Percentiles rank a stretch among this genome's conserved stretches.
phyloP scores from a whole-genome alignment of 371 early-diverging fungal genomes.

The Saksenaea vasiformis region DNA sequence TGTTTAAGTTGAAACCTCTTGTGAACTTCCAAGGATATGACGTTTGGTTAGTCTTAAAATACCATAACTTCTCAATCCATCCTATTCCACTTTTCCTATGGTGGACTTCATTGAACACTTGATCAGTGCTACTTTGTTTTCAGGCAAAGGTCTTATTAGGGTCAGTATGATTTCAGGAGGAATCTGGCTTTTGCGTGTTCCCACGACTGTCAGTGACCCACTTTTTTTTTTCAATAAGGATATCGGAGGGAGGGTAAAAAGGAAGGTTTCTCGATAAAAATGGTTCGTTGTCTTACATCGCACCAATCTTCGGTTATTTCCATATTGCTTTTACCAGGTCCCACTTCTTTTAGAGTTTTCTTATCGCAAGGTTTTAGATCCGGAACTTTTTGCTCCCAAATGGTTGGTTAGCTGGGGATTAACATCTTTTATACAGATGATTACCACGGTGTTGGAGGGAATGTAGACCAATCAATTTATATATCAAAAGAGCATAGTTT shows the following conservation, averaged over 20 bases:
- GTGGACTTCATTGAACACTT: too few species aligned
- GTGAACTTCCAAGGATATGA: too few species aligned
- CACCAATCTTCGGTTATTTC: background rate
- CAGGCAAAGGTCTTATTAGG: too few species aligned
- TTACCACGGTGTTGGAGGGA: too few species aligned
- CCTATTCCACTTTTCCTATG: too few species aligned
- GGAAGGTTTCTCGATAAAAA: background rate
- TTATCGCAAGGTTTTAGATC: slow-evolving; percentile 2
- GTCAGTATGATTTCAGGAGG: too few species aligned
- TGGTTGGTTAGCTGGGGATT: background rate
- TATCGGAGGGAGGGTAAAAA: background rate
- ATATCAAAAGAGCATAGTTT: background rate
- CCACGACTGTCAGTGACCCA: background rate
- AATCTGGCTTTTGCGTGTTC: too few species aligned
- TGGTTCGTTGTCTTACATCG: background rate
- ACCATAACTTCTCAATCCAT: too few species aligned
- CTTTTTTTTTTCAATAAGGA: background rate
- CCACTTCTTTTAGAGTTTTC: background rate
- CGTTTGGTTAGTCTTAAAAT: too few species aligned
- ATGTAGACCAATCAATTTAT: background rate
- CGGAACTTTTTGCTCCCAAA: background rate
- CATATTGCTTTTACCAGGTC: background rate
- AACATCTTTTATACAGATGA: background rate
- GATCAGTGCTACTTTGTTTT: too few species aligned
- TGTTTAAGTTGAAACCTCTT: too few species aligned